Evolutionary conservation across 306 rosid species (phyloP).

Genomic region (Hippophae gyantsensis): DNA sequence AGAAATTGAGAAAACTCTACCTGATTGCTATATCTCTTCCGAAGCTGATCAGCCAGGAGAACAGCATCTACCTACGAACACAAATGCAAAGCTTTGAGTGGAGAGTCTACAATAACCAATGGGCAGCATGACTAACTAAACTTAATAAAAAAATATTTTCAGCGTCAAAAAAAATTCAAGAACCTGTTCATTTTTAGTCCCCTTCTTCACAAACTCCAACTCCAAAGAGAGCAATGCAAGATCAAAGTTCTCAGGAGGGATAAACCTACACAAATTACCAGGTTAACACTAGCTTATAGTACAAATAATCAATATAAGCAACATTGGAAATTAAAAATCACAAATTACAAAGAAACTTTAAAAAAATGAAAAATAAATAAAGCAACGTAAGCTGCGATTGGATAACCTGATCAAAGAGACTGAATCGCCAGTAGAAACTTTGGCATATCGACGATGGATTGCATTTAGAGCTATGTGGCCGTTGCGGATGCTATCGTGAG

Average conservation of each 20-base stretch:
- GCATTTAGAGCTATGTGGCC: slow-evolving; percentile 75
- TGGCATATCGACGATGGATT: slow-evolving; percentile 74
- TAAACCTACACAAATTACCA: slow-evolving; percentile 40
- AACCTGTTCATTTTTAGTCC: slow-evolving; percentile 75
- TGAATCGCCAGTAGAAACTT: slow-evolving; percentile 60
- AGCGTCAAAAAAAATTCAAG: neutral
- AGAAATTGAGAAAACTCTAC: slow-evolving; percentile 23
- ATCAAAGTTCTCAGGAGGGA: slow-evolving; percentile 65
- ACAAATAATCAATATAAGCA: too few species aligned
- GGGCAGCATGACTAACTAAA: too few species aligned
- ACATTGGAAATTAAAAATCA: too few species aligned
- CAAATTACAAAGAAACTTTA: neutral
- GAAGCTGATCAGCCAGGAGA: slow-evolving; percentile 53
- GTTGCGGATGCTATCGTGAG: slow-evolving; percentile 47
- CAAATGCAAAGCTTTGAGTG: neutral
- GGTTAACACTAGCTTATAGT: too few species aligned
- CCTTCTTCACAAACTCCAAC: slow-evolving; percentile 75
- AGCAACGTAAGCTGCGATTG: slow-evolving; percentile 6
- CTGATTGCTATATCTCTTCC: slow-evolving; percentile 61
- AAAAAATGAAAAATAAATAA: neutral
- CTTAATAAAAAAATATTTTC: too few species aligned
- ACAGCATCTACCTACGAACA: slow-evolving; percentile 79
- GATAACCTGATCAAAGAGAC: slow-evolving; percentile 48
- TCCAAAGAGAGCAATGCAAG: slow-evolving; percentile 74
- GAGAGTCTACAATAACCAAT: neutral